phyloP scores from a whole-genome alignment of 192 early-diverging fungal species.

The Rhizoclosmatium sp. region DNA sequence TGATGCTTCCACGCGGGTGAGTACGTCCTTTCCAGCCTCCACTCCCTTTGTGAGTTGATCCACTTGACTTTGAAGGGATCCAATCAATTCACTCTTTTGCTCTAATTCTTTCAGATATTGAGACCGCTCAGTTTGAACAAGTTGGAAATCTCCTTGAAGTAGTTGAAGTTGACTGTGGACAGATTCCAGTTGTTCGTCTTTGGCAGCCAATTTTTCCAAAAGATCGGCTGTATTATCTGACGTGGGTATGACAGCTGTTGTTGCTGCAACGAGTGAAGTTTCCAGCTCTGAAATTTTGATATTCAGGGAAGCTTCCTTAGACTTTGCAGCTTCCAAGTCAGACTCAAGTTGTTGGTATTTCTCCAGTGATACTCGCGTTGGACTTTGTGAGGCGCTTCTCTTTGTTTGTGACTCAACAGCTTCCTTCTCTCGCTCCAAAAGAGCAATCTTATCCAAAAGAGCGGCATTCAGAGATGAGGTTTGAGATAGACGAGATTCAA shows the following conservation, averaged over 20 bases:
- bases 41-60: not conserved
- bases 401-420: not conserved
- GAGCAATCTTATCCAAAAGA: constrained; percentile 9
- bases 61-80: not conserved
- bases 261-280: not conserved
- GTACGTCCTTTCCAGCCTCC: not conserved
- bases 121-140: not conserved
- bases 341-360: not conserved
- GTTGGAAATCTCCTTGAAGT: not conserved
- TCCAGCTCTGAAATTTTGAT: not conserved
- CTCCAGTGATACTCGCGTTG: not conserved
- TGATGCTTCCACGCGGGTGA: not conserved
- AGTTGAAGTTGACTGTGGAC: not conserved
- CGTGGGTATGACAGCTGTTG: not conserved
- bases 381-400: not conserved
- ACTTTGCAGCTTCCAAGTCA: not conserved
- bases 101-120: not conserved
- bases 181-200: not conserved
- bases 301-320: not conserved
- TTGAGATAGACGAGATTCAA: constrained; percentile 12
- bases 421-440: not conserved
- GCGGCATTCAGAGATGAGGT: not conserved
- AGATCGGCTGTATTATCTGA: not conserved
- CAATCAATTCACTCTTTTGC: not conserved
- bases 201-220: not conserved